These are phyloP conservation scores for Aurifilum marmelostoma DNA, from an alignment of 2,329 filamentous ascomycete genomes.

Conservation along the genomic window DNA sequence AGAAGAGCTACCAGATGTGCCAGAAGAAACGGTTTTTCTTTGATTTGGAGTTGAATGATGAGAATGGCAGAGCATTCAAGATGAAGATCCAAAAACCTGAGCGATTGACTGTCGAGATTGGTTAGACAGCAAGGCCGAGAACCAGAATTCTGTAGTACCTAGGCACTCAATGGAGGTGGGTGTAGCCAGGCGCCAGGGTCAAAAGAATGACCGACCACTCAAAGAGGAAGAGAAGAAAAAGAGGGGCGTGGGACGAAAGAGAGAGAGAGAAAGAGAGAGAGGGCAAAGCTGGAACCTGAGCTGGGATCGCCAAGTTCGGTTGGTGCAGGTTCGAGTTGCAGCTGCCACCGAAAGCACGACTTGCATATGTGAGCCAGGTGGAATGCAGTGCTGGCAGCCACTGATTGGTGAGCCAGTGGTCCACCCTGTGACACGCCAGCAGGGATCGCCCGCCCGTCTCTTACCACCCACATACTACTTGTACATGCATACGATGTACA, in stretches of 20 bases:
- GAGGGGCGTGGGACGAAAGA: neutral
- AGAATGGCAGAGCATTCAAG: neutral
- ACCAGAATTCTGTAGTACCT: no score
- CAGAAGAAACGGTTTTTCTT: neutral
- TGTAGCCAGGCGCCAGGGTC: neutral
- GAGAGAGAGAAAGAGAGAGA: slow-evolving; percentile 3
- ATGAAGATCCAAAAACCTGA: slow-evolving; percentile 2
- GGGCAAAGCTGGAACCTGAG: slow-evolving; percentile 17
- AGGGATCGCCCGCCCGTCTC: slow-evolving; percentile 10
- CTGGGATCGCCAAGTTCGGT: slow-evolving; percentile 14
- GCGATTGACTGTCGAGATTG: neutral
- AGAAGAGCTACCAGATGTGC: neutral
- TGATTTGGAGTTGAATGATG: neutral
- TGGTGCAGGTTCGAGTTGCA: slow-evolving; percentile 13
- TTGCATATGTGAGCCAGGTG: neutral
- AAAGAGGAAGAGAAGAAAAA: neutral
- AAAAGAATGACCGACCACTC: neutral
- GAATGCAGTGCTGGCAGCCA: slow-evolving; percentile 20
- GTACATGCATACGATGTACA: neutral
- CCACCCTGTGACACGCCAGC: slow-evolving; percentile 17
- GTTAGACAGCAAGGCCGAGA: neutral
- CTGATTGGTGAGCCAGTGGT: slow-evolving; percentile 11
- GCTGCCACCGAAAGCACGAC: neutral
- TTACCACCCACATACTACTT: neutral
- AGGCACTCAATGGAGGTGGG: neutral